Conservation (phyloP, 1,139 yeast genomes). For the Yamadazyma membranifaciens region DNA sequence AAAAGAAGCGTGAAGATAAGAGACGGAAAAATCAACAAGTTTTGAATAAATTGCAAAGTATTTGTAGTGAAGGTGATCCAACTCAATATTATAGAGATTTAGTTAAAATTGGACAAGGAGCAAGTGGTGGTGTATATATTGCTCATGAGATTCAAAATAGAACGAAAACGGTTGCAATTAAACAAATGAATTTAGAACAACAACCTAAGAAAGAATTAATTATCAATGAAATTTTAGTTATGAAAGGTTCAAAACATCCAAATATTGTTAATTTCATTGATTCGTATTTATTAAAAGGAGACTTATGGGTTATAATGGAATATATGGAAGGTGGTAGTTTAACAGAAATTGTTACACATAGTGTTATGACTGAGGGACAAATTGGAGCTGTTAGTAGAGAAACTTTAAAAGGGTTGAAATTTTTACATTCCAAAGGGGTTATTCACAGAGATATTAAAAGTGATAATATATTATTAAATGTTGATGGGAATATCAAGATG, state of each 20-base stretch:
- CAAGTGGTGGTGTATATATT: conserved; percentile 95
- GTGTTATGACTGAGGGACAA: conserved; percentile 96
- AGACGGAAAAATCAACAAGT: conserved; percentile 67
- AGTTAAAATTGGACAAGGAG: conserved; percentile 94
- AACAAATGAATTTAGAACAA: conserved; percentile 88
- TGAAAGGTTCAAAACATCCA: conserved; percentile 88
- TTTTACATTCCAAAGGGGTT: conserved; percentile 89
- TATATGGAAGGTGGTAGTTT: conserved; percentile 97
- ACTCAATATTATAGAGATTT: conserved; percentile 64
- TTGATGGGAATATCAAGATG: conserved; percentile 85
- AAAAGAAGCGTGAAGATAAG: conserved; percentile 75
- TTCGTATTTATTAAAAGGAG: conserved; percentile 70
- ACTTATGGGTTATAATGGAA: conserved; percentile 96
- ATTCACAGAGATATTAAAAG: conserved; percentile 96
- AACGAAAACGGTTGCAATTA: conserved; percentile 78
- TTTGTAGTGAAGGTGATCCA: conserved; percentile 92
- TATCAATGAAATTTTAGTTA: conserved; percentile 88
- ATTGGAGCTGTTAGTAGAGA: conserved; percentile 96
- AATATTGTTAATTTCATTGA: conserved; percentile 92
- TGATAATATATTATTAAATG: conserved; percentile 80
- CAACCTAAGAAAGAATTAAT: conserved; percentile 96
- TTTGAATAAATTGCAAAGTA: conserved; percentile 65
- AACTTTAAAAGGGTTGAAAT: conserved; percentile 79
- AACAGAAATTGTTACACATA: conserved; percentile 93
- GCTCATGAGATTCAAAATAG: conserved; percentile 65